These are phyloP conservation scores for Blyttiomyces sp. DNA, from an alignment of 371 early-diverging fungal species.

Conservation along the genomic window DNA sequence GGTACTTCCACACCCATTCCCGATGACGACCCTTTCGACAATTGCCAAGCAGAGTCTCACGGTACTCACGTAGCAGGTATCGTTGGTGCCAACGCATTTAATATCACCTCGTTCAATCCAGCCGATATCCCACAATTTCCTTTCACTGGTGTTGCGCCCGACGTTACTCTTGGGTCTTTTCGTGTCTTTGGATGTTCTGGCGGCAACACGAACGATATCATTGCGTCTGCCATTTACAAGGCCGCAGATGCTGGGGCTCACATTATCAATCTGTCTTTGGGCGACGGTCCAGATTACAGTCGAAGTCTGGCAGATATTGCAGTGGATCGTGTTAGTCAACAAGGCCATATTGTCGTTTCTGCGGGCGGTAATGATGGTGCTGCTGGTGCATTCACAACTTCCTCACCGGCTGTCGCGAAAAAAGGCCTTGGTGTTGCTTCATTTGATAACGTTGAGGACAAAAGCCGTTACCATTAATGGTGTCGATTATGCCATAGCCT, in stretches of 20 bases:
- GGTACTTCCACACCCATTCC: slow-evolving; percentile 20
- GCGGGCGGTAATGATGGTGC: slow-evolving; percentile 38
- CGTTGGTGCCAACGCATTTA: slow-evolving; percentile 43
- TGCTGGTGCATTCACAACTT: slow-evolving; percentile 18
- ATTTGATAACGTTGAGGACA: background rate
- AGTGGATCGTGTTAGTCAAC: slow-evolving; percentile 10
- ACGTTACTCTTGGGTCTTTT: slow-evolving; percentile 30
- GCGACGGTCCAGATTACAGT: slow-evolving; percentile 48
- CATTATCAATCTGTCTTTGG: slow-evolving; percentile 62
- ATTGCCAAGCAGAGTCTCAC: slow-evolving; percentile 41
- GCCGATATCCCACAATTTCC: slow-evolving; percentile 9
- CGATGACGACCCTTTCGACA: slow-evolving; percentile 54
- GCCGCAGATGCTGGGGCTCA: slow-evolving; percentile 65
- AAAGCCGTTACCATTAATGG: background rate
- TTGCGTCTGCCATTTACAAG: slow-evolving; percentile 45
- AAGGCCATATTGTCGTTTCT: slow-evolving; percentile 16
- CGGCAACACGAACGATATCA: slow-evolving; percentile 56
- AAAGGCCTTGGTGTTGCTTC: background rate
- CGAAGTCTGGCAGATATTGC: slow-evolving; percentile 7
- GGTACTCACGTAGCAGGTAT: slow-evolving; percentile 66
- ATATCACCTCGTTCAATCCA: slow-evolving; percentile 6
- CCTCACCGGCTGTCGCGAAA: slow-evolving; percentile 11
- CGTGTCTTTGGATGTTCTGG: slow-evolving; percentile 65
- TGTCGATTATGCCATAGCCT: background rate
- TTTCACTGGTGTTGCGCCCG: slow-evolving; percentile 39